Evolutionary conservation across 768 basidiomycete species (phyloP).

Genomic region (Kwoniella sp.): DNA sequence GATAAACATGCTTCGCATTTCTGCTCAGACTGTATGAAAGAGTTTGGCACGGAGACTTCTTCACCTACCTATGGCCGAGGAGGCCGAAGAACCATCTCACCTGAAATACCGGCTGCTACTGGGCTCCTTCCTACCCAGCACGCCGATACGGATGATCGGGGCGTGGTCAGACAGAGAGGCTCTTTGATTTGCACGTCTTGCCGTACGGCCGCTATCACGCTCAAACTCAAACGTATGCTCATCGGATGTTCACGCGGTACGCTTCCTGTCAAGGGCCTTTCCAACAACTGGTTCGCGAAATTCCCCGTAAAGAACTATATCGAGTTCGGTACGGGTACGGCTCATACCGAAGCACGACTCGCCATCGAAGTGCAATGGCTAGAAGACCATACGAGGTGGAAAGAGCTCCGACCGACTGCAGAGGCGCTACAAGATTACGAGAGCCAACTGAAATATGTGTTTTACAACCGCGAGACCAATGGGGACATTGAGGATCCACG

Average conservation of each 20-base stretch:
- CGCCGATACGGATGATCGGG: not conserved
- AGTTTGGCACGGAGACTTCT: constrained; percentile 4
- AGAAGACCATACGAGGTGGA: constrained; percentile 18
- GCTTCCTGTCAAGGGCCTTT: not conserved
- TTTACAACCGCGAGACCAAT: too few relatives aligned
- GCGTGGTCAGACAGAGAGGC: not conserved
- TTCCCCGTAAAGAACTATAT: constrained; percentile 11
- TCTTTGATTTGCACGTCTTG: not conserved
- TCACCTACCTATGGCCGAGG: not conserved
- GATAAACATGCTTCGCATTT: constrained; percentile 20
- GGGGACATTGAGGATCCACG: not conserved
- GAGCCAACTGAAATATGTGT: not conserved
- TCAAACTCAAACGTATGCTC: not conserved
- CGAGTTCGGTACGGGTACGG: not conserved
- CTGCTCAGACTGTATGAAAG: constrained; percentile 23
- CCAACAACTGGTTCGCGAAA: not conserved
- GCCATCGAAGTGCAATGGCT: constrained; percentile 26
- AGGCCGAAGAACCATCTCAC: not conserved
- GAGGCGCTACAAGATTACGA: constrained; percentile 15
- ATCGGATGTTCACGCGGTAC: not conserved
- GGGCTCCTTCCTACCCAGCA: not conserved
- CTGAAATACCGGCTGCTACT: not conserved
- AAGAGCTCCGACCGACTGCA: constrained; percentile 14
- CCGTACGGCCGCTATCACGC: not conserved
- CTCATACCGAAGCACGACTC: not conserved